Evolutionary conservation across 2,329 filamentous ascomycete species (phyloP), one percentile per base, ranked within the genome.

Genomic region (Neonectria faginata): DNA sequence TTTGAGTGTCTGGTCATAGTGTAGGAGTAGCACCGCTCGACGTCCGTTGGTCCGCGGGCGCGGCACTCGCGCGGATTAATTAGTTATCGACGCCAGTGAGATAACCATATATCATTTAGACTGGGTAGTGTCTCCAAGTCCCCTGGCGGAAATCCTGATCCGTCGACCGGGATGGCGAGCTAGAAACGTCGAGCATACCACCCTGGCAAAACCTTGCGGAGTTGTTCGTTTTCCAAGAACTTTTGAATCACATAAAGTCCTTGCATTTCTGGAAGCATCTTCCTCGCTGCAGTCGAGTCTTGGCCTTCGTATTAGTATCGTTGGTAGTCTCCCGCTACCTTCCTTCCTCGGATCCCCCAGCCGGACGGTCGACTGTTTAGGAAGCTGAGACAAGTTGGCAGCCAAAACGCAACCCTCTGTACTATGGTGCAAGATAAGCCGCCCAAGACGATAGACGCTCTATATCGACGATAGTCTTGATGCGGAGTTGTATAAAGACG

Each of bases 351-450:
- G 70, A 68, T 60, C 47, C 33, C 20, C 64, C 67, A 68, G 52
- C 70, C 70, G 64, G 59, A 50, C 53, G 61, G 64, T 45, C 51
- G 56, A 70, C 68, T 51, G 11, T 72, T 71, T 71, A 71, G 70
- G 70, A 71, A 71, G 70, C 62, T 72, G 66, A 62, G 64, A 52
- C 39, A 27, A 47, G 10, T 51, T 22, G 12, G 39, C 36, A 27
- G 59, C 12, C 36, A 60, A 64, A 58, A 14, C 59, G 58, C 63
- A 56, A 60, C 44, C 57, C 25, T 62, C 51, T 41, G 64, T 42
- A 54, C 42, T 54, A 61, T 69, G 63, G 65, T 66, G 66, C 69
- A 67, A 69, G 52, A 65, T 29, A 47, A 52, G 44, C n/a, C 41
- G 45, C 59, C 60, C 59, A 71, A 67, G 67, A 60, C 67, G 55